Conservation (phyloP, 1,284 basidiomycete genomes). For the Schizopora paradoxa region DNA sequence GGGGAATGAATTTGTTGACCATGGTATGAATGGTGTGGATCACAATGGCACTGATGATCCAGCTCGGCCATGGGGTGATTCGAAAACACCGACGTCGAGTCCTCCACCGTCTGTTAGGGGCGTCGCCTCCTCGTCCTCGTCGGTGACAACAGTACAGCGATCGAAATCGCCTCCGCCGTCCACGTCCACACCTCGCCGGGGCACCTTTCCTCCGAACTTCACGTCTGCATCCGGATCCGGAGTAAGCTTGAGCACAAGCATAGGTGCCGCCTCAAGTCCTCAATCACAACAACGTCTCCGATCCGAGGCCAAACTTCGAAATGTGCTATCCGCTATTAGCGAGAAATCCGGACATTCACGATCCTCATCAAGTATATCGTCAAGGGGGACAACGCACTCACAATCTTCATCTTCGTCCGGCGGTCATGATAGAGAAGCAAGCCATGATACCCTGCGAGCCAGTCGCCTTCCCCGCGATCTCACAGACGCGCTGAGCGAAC, state of each 20-base stretch:
- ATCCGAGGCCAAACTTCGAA: slow-evolving; percentile 68
- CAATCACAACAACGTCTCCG: too few relatives aligned
- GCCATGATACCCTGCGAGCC: neutral
- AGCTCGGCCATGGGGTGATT: slow-evolving; percentile 14
- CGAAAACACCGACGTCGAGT: slow-evolving; percentile 12
- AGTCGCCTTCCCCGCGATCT: too few relatives aligned
- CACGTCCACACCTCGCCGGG: neutral
- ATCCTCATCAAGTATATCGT: too few relatives aligned
- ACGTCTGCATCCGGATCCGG: neutral
- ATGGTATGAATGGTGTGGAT: slow-evolving; percentile 23
- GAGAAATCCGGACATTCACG: too few relatives aligned
- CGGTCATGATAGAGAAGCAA: neutral
- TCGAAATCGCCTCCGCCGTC: slow-evolving; percentile 9
- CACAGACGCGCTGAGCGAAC: too few relatives aligned
- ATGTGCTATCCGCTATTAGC: slow-evolving; percentile 58
- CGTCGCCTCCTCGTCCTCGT: too few relatives aligned
- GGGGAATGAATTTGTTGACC: too few relatives aligned
- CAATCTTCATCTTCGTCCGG: too few relatives aligned
- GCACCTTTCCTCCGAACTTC: neutral
- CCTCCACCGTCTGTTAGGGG: slow-evolving; percentile 13
- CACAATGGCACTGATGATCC: slow-evolving; percentile 2
- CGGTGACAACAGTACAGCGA: slow-evolving; percentile 8
- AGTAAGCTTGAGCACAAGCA: too few relatives aligned
- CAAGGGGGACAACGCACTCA: too few relatives aligned
- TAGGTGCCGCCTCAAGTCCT: too few relatives aligned